A percentile compares a stretch with the other conserved stretches of the same genome.
These are phyloP conservation scores for Aspergillus novoparasiticus DNA, from an alignment of 2,329 filamentous ascomycete genomes.

Conservation along the genomic window DNA sequence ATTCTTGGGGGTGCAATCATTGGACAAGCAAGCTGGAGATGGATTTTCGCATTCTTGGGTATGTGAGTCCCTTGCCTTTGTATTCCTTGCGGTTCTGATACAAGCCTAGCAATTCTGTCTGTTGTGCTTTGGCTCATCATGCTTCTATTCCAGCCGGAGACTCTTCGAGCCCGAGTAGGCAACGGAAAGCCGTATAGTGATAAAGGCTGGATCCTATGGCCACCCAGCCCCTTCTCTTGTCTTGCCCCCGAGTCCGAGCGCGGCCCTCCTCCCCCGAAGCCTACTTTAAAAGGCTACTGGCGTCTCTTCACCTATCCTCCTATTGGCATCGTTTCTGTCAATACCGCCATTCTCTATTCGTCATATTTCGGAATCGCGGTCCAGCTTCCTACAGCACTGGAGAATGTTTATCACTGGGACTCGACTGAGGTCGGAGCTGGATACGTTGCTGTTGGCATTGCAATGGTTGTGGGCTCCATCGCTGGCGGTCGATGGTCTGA, in stretches of 20 bases:
- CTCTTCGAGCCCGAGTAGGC: slow-evolving; percentile 48
- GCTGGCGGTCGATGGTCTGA: background rate
- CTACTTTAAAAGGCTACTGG: slow-evolving; percentile 30
- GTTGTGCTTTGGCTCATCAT: slow-evolving; percentile 31
- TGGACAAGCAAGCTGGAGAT: slow-evolving; percentile 42
- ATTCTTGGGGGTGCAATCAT: slow-evolving; percentile 47
- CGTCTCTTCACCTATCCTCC: slow-evolving; percentile 36
- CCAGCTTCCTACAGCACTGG: slow-evolving; percentile 32
- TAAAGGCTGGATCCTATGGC: slow-evolving; percentile 8
- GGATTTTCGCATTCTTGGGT: slow-evolving; percentile 48
- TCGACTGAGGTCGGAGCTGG: background rate
- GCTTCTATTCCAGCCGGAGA: slow-evolving; percentile 49
- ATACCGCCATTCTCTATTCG: slow-evolving; percentile 33
- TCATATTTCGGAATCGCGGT: slow-evolving; percentile 26
- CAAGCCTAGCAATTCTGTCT: background rate
- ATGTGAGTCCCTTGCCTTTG: slow-evolving; percentile 14
- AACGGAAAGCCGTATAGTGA: slow-evolving; percentile 34
- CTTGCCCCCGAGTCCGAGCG: slow-evolving; percentile 22
- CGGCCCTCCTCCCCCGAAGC: slow-evolving; percentile 29
- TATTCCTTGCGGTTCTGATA: slow-evolving; percentile 13
- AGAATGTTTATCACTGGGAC: slow-evolving; percentile 8
- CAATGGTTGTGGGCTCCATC: background rate
- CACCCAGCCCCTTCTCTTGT: background rate
- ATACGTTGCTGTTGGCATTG: background rate
- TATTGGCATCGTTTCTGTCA: slow-evolving; percentile 36